Percentiles rank a stretch among this genome's conserved stretches.
phyloP scores from a whole-genome alignment of 768 basidiomycete species.

The Gelatoporia subvermispora region DNA sequence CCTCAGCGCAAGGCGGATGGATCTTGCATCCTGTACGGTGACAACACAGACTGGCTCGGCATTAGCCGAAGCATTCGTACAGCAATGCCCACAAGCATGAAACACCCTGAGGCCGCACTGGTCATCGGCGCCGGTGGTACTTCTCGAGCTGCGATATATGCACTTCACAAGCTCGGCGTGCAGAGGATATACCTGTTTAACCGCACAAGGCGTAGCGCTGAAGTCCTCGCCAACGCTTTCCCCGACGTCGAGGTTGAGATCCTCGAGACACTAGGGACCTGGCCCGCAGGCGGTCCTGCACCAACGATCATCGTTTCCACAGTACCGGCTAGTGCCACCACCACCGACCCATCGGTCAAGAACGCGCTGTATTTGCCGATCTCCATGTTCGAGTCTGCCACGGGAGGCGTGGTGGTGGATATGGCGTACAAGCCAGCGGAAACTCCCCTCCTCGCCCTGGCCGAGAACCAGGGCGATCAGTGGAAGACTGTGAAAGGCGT shows the following conservation, averaged over 20 bases:
- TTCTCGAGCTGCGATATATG: conserved; percentile 90
- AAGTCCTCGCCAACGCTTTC: conserved; percentile 64
- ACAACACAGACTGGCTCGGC: conserved; percentile 96
- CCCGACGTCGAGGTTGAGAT: conserved; percentile 56
- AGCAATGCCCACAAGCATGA: conserved; percentile 33
- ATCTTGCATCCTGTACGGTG: conserved; percentile 62
- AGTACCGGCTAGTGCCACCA: conserved; percentile 69
- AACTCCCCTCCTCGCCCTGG: conserved; percentile 75
- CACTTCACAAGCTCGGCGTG: conserved; percentile 66
- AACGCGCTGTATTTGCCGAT: conserved; percentile 47
- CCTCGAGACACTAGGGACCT: conserved; percentile 51
- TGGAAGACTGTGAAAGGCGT: conserved; percentile 79
- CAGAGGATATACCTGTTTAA: conserved; percentile 82
- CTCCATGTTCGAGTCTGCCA: conserved; percentile 50
- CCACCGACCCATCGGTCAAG: conserved; percentile 25
- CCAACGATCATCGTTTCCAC: conserved; percentile 85
- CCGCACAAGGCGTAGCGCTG: conserved; percentile 72
- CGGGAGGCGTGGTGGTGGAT: conserved; percentile 80
- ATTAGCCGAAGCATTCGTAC: conserved; percentile 56
- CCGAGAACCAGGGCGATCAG: conserved; percentile 39
- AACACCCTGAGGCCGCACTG: conserved; percentile 49
- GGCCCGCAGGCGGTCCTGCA: conserved; percentile 39
- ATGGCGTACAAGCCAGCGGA: conserved; percentile 91
- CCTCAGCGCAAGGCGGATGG: conserved; percentile 41
- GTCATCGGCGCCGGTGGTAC: conserved; percentile 97